Evolutionary conservation across 2,329 filamentous ascomycete species (phyloP).

Genomic region (Colletotrichum salicis): DNA sequence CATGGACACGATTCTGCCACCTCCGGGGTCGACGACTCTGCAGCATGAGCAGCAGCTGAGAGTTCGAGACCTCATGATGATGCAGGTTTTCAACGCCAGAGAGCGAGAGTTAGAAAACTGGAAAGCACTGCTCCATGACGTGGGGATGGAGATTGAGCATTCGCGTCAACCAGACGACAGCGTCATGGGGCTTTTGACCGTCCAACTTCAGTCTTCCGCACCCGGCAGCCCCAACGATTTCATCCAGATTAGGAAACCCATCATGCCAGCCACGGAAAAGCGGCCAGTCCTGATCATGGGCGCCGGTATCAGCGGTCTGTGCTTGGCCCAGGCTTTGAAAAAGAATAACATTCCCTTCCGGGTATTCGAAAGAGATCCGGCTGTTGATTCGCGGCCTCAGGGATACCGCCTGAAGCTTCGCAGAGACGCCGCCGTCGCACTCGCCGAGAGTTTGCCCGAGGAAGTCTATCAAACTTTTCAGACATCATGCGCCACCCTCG

Average conservation of each 20-base stretch:
- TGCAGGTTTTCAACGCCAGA: conserved; percentile 59
- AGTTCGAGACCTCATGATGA: conserved; percentile 56
- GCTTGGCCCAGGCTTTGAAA: conserved; percentile 48
- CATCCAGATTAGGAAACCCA: background rate
- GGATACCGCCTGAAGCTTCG: conserved; percentile 69
- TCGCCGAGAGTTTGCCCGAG: conserved; percentile 2
- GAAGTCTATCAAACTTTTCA: conserved; percentile 8
- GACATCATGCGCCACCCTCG: conserved; percentile 6
- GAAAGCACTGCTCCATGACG: conserved; percentile 52
- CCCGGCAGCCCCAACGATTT: background rate
- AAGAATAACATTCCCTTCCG: conserved; percentile 50
- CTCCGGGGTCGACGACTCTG: conserved; percentile 44
- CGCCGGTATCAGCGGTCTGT: conserved; percentile 49
- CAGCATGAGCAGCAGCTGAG: conserved; percentile 15
- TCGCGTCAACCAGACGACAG: background rate
- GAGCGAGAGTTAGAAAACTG: conserved; percentile 57
- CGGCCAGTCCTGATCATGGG: conserved; percentile 48
- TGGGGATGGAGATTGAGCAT: conserved; percentile 4
- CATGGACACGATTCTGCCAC: conserved; percentile 48
- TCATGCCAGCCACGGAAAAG: background rate
- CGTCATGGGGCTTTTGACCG: conserved; percentile 6
- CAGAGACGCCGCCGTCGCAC: background rate
- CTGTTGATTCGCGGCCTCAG: conserved; percentile 66
- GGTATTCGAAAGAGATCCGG: conserved; percentile 63
- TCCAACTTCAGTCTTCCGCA: background rate